phyloP scores from a whole-genome alignment of 148 eudicot species.

The Vaccinium macrocarpon region DNA sequence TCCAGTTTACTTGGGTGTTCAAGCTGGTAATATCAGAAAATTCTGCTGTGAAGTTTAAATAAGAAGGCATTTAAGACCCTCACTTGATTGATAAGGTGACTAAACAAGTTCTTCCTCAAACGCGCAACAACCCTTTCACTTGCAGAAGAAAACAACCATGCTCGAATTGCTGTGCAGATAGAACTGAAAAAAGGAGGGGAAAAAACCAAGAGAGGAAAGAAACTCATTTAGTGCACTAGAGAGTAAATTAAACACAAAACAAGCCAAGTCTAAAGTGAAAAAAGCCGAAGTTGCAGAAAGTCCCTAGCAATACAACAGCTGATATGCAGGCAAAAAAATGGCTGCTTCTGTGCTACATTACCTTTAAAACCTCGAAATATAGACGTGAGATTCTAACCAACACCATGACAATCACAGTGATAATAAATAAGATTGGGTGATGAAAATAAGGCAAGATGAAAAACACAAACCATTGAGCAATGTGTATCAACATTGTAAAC shows the following conservation, averaged over 20 bases:
- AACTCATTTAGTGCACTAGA: neutral
- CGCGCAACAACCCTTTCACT: constrained; percentile 93
- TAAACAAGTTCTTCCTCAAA: constrained; percentile 64
- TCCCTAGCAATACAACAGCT: neutral
- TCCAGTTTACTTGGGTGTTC: neutral
- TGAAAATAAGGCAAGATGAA: neutral
- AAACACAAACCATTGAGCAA: neutral
- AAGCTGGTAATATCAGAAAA: neutral
- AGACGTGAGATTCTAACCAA: neutral
- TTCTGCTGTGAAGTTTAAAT: neutral
- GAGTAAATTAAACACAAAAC: constrained; percentile 7
- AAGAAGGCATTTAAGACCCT: constrained; percentile 16
- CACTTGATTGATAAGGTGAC: constrained; percentile 76
- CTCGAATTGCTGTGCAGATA: constrained; percentile 63
- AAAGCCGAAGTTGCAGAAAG: neutral
- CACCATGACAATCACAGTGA: neutral
- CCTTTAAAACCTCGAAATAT: neutral
- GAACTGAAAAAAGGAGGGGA: constrained; percentile 41
- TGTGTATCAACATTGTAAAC: neutral
- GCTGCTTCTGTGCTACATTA: neutral
- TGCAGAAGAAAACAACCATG: constrained; percentile 78
- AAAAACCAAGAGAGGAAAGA: neutral
- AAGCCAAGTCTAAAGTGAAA: neutral
- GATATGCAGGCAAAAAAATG: neutral
- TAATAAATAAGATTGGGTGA: neutral